These are phyloP conservation scores for Pseudocercospora crystallina DNA, from an alignment of 2,329 filamentous ascomycete species.

Conservation along the genomic window DNA sequence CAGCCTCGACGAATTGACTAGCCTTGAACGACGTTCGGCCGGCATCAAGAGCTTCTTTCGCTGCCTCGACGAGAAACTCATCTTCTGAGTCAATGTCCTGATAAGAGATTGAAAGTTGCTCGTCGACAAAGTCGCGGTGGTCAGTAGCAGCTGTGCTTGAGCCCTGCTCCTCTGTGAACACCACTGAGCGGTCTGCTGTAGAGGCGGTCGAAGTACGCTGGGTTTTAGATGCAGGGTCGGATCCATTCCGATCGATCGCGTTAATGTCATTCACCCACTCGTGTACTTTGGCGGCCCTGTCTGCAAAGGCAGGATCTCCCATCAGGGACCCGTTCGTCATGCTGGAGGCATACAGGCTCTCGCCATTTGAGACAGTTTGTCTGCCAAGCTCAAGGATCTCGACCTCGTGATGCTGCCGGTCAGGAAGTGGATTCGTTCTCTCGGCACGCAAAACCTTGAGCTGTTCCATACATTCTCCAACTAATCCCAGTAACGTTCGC, in stretches of 20 bases:
- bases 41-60: slow-evolving; percentile 29
- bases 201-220: not conserved
- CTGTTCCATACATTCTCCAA: slow-evolving; percentile 9
- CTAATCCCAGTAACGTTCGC: slow-evolving; percentile 3
- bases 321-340: slow-evolving; percentile 13
- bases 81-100: slow-evolving; percentile 22
- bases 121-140: not conserved
- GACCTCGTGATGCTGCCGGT: slow-evolving; percentile 2
- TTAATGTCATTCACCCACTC: slow-evolving; percentile 9
- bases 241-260: slow-evolving; percentile 2
- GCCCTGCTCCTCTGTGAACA: not conserved
- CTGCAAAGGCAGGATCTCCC: not conserved
- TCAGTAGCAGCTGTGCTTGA: not conserved
- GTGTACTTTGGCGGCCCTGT: slow-evolving; percentile 5
- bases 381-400: slow-evolving; percentile 8
- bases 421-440: not conserved
- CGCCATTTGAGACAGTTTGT: slow-evolving; percentile 10
- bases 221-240: not conserved
- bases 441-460: slow-evolving; percentile 6
- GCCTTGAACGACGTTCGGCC: slow-evolving; percentile 29
- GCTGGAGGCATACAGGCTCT: slow-evolving; percentile 13
- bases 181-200: not conserved
- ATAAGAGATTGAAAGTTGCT: not conserved
- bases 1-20: slow-evolving; percentile 28
- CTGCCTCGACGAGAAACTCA: slow-evolving; percentile 30